Conservation (phyloP, 371 early-diverging fungal species). For the Mucor saturninus region DNA sequence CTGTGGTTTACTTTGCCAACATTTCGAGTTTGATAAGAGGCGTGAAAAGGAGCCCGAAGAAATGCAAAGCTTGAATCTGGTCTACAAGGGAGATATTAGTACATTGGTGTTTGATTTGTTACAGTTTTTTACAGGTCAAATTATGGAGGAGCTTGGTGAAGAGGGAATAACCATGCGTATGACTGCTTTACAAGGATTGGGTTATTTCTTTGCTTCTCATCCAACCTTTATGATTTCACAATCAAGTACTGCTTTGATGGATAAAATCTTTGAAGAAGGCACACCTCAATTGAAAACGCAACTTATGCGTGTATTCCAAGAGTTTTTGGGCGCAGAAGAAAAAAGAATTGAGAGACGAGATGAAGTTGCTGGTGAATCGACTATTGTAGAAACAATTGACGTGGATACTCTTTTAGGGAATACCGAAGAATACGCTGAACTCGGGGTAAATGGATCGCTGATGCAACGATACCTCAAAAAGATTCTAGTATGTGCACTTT, state of each 20-base stretch:
- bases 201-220: constrained; percentile 72
- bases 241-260: constrained; percentile 67
- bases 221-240: constrained; percentile 73
- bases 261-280: constrained; percentile 61
- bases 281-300: constrained; percentile 61
- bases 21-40: constrained; percentile 79
- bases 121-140: constrained; percentile 28
- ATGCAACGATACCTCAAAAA: constrained; percentile 83
- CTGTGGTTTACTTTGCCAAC: constrained; percentile 69
- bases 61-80: constrained; percentile 21
- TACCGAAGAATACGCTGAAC: constrained; percentile 80
- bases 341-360: constrained; percentile 49
- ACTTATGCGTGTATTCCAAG: constrained; percentile 70
- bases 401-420: constrained; percentile 77
- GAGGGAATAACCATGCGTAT: constrained; percentile 25
- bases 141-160: constrained; percentile 15
- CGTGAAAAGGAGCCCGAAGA: constrained; percentile 40
- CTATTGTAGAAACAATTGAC: constrained; percentile 59
- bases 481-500: constrained; percentile 74
- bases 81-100: constrained; percentile 29
- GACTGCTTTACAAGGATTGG: constrained; percentile 50
- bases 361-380: constrained; percentile 9
- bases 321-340: constrained; percentile 73
- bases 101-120: constrained; percentile 27
- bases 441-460: constrained; percentile 79